Base-by-base conservation (phyloP, 1,139 yeast genomes). In the Sugiyamaella japonica region DNA sequence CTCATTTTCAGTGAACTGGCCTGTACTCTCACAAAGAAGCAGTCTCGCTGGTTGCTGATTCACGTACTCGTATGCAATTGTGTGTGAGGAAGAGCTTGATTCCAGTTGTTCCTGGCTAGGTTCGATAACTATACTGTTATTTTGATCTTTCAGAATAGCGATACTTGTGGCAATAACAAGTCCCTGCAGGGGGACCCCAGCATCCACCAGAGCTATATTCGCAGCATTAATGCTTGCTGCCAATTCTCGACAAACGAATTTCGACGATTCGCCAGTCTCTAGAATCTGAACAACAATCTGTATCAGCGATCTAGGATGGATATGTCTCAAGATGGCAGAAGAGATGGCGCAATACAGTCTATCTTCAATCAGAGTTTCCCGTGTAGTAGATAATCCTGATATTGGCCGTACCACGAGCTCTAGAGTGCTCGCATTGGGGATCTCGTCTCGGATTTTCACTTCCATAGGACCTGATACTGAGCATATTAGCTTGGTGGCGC, bases 381-480 rank as follows among this genome's bases (percentile, higher is more conserved):
- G 76, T 0, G 97, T 87, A 20, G 81, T 74, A 3, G 95, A 78
- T 1, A 86, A 77, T 1, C 97, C 97, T 8, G 77, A 73, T 20
- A 87, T 81, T 0, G 98, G 97, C 50, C 91, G 76, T 2, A 91
- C 83, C 23, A 83, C 80, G n/a, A 93, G 79, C 69, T 90, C 97
- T 39, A 93, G 70, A 25, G 89, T 83, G 15, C 93, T 85, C 49
- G 79, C 77, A 23, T 87, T 85, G 7, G 98, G 96, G 41, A 85
- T 71, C 68, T 93, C 99, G 67, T 90, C 96, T 63, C 95, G 80
- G 16, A 81, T 72, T 69, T 86, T 86, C 9, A 91, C 88, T 65
- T 91, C 98, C 47, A 91, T 79, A 0, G 99, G 99, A 0, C 99
- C 99, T 0, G 91, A 80, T 1, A 91, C 91, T 0, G 96, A 83